phyloP scores from a whole-genome alignment of 495 filamentous ascomycete genomes.

The Usnea hakonensis region DNA sequence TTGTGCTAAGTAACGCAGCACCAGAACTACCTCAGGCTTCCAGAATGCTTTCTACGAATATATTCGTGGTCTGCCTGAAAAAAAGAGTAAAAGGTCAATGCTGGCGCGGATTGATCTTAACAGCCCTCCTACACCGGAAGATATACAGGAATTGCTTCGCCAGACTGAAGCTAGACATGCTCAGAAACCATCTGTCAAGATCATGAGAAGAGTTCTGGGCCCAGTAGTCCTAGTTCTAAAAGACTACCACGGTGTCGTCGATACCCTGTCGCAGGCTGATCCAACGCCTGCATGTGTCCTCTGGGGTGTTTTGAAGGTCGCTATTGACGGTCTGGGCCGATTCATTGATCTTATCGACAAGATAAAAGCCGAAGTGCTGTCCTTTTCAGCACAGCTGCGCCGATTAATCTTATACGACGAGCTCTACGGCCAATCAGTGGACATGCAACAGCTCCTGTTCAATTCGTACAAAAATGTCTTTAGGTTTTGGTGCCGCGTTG shows the following conservation, averaged over 20 bases:
- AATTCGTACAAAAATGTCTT: constrained; percentile 10
- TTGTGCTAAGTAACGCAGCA: background rate
- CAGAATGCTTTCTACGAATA: constrained; percentile 2
- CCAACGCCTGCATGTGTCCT: background rate
- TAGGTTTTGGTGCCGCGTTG: constrained; percentile 10
- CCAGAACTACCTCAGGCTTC: background rate
- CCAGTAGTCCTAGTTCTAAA: background rate
- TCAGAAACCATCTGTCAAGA: background rate
- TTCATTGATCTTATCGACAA: constrained; percentile 7
- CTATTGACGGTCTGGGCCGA: background rate
- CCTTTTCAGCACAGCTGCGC: background rate
- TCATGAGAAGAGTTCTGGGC: background rate
- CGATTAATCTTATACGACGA: constrained; percentile 9
- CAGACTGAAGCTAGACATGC: background rate
- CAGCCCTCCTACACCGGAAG: background rate
- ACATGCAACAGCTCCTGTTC: constrained; percentile 11
- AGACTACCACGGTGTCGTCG: constrained; percentile 2
- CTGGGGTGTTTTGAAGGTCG: constrained; percentile 6
- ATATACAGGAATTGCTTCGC: background rate
- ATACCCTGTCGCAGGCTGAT: constrained; percentile 5
- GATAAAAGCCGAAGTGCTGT: constrained; percentile 6
- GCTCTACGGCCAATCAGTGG: constrained; percentile 8
- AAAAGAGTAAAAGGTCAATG: constrained; percentile 7
- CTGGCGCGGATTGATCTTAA: constrained; percentile 5
- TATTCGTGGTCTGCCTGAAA: constrained; percentile 1